Evolutionary conservation across 192 early-diverging fungal genomes (phyloP).

Genomic region (Backusella morwellensis): DNA sequence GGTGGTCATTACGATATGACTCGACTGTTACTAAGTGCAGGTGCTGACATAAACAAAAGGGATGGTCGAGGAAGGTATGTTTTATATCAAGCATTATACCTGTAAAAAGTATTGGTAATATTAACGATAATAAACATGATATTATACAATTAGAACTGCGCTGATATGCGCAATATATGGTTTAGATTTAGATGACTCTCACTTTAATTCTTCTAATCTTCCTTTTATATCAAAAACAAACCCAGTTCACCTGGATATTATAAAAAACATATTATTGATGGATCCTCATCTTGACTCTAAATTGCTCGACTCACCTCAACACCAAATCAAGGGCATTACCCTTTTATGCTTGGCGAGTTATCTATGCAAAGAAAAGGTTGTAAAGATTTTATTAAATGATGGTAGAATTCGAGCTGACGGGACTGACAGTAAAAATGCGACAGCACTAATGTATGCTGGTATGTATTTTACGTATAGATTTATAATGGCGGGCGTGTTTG

Average conservation of each 20-base stretch:
- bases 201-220: conserved; percentile 54
- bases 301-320: conserved; percentile 57
- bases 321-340: conserved; percentile 61
- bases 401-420: conserved; percentile 59
- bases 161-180: conserved; percentile 65
- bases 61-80: conserved; percentile 61
- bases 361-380: conserved; percentile 59
- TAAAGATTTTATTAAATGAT: conserved; percentile 55
- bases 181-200: conserved; percentile 44
- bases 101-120: not conserved
- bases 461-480: conserved; percentile 11
- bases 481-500: not conserved
- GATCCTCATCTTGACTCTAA: conserved; percentile 44
- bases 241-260: conserved; percentile 48
- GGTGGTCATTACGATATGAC: conserved; percentile 57
- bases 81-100: not conserved
- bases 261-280: conserved; percentile 46
- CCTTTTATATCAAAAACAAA: conserved; percentile 52
- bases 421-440: conserved; percentile 60
- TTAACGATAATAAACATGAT: not conserved
- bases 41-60: conserved; percentile 54
- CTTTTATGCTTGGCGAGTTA: conserved; percentile 67
- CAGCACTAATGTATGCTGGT: conserved; percentile 72
- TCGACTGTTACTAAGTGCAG: conserved; percentile 47
- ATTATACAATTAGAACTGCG: conserved; percentile 44